These are phyloP conservation scores for Penicillium crystallinum DNA, from an alignment of 495 filamentous ascomycete genomes.

Conservation along the genomic window DNA sequence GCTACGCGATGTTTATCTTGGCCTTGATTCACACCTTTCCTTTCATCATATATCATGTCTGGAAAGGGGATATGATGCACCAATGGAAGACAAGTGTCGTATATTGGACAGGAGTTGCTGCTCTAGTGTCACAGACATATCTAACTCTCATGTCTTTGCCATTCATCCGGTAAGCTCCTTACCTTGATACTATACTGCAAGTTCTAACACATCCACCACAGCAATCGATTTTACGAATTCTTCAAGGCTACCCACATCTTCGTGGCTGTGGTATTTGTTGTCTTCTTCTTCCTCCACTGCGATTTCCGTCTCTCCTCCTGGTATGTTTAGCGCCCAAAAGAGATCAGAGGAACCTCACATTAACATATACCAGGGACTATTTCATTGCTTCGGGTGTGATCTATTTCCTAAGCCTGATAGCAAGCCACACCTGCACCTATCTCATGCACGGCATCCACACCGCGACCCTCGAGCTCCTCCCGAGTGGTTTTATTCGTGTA, in stretches of 20 bases:
- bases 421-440: constrained; percentile 39
- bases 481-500: constrained; percentile 39
- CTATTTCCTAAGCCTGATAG: constrained; percentile 41
- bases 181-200: not conserved
- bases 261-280: constrained; percentile 40
- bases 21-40: constrained; percentile 49
- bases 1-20: constrained; percentile 44
- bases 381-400: constrained; percentile 52
- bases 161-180: constrained; percentile 33
- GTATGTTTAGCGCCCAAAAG: constrained; percentile 20
- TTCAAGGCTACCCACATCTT: constrained; percentile 49
- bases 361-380: constrained; percentile 44
- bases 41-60: constrained; percentile 44
- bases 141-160: constrained; percentile 46
- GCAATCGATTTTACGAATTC: constrained; percentile 49
- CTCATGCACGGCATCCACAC: constrained; percentile 42
- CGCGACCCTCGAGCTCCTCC: constrained; percentile 39
- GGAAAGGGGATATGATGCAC: constrained; percentile 41
- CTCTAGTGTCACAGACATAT: constrained; percentile 46
- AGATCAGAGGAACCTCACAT: not conserved
- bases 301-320: constrained; percentile 45
- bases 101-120: constrained; percentile 38
- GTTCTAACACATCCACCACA: constrained; percentile 6
- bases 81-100: constrained; percentile 40
- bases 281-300: constrained; percentile 46